phyloP scores from a whole-genome alignment of 2,329 filamentous ascomycete species.

The Emmonsiellopsis sp. region DNA sequence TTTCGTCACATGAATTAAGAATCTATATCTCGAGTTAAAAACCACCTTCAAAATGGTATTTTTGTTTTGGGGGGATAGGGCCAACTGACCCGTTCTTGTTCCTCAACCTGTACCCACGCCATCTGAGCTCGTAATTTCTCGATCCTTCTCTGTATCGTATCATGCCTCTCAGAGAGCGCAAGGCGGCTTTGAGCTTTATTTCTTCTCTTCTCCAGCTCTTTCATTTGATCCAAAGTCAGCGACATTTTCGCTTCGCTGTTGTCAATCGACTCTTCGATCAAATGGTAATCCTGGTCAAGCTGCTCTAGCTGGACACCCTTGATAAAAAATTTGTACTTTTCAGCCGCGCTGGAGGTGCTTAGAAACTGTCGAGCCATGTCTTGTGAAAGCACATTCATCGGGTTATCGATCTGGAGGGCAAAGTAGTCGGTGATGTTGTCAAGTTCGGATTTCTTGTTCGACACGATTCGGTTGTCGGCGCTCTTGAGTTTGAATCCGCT shows the following conservation, averaged over 20 bases:
- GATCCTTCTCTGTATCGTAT: slow-evolving; percentile 53
- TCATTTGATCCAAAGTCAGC: slow-evolving; percentile 54
- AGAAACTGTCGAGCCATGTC: slow-evolving; percentile 92
- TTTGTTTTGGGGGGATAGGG: not conserved
- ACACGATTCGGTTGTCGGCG: slow-evolving; percentile 58
- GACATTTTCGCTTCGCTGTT: slow-evolving; percentile 56
- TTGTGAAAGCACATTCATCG: slow-evolving; percentile 89
- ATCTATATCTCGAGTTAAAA: slow-evolving; percentile 15
- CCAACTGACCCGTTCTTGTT: slow-evolving; percentile 52
- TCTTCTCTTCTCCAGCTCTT: slow-evolving; percentile 46
- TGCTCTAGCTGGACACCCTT: slow-evolving; percentile 90
- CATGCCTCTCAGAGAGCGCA: slow-evolving; percentile 56
- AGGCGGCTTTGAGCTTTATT: slow-evolving; percentile 57
- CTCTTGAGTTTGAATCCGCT: slow-evolving; percentile 85
- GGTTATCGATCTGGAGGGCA: slow-evolving; percentile 89
- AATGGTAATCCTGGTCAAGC: slow-evolving; percentile 79
- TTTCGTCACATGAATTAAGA: slow-evolving; percentile 25
- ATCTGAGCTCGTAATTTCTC: slow-evolving; percentile 55
- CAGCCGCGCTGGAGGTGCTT: slow-evolving; percentile 66
- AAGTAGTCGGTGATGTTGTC: slow-evolving; percentile 93
- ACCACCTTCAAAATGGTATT: not conserved
- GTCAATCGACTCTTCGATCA: slow-evolving; percentile 71
- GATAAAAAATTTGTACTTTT: slow-evolving; percentile 96
- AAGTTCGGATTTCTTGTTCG: slow-evolving; percentile 74
- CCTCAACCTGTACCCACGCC: slow-evolving; percentile 79